Evolutionary conservation across 176 grass and related monocot species (phyloP).

Genomic region (Dendrocalamus sinicus): DNA sequence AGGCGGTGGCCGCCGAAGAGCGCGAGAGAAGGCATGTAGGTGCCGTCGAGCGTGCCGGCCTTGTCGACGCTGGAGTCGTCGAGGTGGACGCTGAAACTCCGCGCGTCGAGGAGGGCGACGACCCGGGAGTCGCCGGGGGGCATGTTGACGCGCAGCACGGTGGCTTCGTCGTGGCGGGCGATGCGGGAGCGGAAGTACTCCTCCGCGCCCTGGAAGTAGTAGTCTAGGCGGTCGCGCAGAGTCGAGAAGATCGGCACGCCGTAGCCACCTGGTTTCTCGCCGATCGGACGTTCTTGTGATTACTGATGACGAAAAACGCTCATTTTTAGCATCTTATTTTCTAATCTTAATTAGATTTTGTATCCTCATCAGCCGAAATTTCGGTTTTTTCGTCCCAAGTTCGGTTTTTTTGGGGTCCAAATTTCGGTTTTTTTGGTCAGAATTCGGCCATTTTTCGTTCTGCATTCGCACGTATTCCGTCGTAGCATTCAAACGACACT

Average conservation of each 20-base stretch:
- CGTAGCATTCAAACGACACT: too few species aligned
- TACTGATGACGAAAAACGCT: too few species aligned
- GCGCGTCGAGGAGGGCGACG: slow-evolving; percentile 76
- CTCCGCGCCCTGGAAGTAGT: slow-evolving; percentile 70
- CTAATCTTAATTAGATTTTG: too few species aligned
- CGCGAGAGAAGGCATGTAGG: slow-evolving; percentile 54
- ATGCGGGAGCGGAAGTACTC: slow-evolving; percentile 60
- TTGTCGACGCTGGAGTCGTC: slow-evolving; percentile 73
- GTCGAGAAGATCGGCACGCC: slow-evolving; percentile 66
- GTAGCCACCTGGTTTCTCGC: slow-evolving; percentile 60
- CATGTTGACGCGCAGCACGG: slow-evolving; percentile 72
- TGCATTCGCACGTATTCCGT: too few species aligned
- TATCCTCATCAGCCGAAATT: too few species aligned
- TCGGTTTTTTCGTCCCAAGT: too few species aligned
- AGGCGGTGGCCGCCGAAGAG: slow-evolving; percentile 68
- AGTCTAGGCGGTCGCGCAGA: slow-evolving; percentile 67
- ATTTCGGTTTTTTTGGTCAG: too few species aligned
- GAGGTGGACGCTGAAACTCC: slow-evolving; percentile 68
- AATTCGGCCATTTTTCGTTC: too few species aligned
- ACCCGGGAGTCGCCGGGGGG: slow-evolving; percentile 64
- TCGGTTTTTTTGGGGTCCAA: too few species aligned
- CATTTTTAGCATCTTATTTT: too few species aligned
- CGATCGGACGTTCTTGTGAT: slow-evolving; percentile 22
- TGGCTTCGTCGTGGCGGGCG: slow-evolving; percentile 47
- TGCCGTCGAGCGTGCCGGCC: slow-evolving; percentile 69